These are phyloP conservation scores for Arabidopsis hybrid DNA, from an alignment of 441 rosid species.

Conservation along the genomic window DNA sequence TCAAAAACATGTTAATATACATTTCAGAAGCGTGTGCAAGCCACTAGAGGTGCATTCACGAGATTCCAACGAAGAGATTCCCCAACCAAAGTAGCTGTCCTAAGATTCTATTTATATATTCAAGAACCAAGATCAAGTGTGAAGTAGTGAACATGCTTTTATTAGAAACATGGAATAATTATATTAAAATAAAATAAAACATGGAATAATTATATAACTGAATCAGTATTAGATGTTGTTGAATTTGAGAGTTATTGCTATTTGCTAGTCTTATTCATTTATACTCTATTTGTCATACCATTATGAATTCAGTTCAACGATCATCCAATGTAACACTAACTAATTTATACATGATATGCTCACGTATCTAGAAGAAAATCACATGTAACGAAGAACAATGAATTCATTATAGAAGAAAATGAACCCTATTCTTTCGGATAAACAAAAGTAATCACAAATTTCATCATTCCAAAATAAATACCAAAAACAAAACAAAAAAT, in stretches of 20 bases:
- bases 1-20: constrained; percentile 3
- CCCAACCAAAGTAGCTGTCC: constrained; percentile 56
- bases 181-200: neutral
- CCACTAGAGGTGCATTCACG: constrained; percentile 51
- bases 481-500: neutral
- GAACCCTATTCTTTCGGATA: constrained; percentile 14
- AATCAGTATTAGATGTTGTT: constrained; percentile 1
- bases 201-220: neutral
- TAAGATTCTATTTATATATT: constrained; percentile 49
- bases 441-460: constrained; percentile 38
- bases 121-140: constrained; percentile 6
- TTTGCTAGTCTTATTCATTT: neutral
- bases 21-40: constrained; percentile 44
- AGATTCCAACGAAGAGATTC: constrained; percentile 53
- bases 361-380: neutral
- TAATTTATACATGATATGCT: constrained; percentile 16
- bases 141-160: constrained; percentile 2
- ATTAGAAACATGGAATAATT: neutral
- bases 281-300: neutral
- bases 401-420: constrained; percentile 15
- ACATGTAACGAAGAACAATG: neutral
- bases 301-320: neutral
- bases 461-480: constrained; percentile 9
- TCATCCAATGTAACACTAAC: constrained; percentile 36
- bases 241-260: constrained; percentile 7